Conservation (phyloP, 495 filamentous ascomycete species). For the Penicillium crystallinum region DNA sequence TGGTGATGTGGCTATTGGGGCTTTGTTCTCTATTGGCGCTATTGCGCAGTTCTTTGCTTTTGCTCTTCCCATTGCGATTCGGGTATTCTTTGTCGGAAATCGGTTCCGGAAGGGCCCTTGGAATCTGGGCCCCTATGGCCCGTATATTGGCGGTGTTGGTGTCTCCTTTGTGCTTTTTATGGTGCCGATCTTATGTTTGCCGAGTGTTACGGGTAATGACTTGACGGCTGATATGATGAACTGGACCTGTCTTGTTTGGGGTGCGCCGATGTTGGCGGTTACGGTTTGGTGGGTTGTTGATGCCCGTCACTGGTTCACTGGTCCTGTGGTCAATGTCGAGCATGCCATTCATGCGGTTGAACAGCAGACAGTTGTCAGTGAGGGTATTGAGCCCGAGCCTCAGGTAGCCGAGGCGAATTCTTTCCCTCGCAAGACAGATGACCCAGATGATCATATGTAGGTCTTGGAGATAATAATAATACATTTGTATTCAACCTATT, state of each 20-base stretch:
- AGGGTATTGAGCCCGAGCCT: slow-evolving; percentile 20
- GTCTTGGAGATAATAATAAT: too few species aligned
- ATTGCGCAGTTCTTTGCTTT: slow-evolving; percentile 73
- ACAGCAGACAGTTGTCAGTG: slow-evolving; percentile 16
- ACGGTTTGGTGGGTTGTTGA: slow-evolving; percentile 66
- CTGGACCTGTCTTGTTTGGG: slow-evolving; percentile 73
- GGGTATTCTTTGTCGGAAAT: slow-evolving; percentile 67
- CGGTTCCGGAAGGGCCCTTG: slow-evolving; percentile 68
- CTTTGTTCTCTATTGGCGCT: slow-evolving; percentile 72
- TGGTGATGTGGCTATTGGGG: slow-evolving; percentile 60
- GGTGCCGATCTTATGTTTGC: slow-evolving; percentile 71
- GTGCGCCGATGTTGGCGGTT: slow-evolving; percentile 58
- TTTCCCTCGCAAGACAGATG: slow-evolving; percentile 65
- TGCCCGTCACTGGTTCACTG: slow-evolving; percentile 72
- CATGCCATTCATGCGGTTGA: slow-evolving; percentile 32
- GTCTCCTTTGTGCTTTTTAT: slow-evolving; percentile 63
- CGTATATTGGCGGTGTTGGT: slow-evolving; percentile 56
- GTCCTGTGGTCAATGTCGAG: slow-evolving; percentile 57
- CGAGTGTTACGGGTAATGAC: slow-evolving; percentile 52
- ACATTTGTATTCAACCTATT: too few species aligned
- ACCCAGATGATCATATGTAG: slow-evolving; percentile 5
- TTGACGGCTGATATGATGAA: slow-evolving; percentile 61
- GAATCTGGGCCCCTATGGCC: slow-evolving; percentile 62
- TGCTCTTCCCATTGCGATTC: slow-evolving; percentile 68
- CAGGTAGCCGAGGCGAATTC: slow-evolving; percentile 18